A percentile compares a stretch with the other conserved stretches of the same genome.
Evolutionary conservation across 2,329 filamentous ascomycete genomes (phyloP).

Genomic region (Zopfia rhizophila): DNA sequence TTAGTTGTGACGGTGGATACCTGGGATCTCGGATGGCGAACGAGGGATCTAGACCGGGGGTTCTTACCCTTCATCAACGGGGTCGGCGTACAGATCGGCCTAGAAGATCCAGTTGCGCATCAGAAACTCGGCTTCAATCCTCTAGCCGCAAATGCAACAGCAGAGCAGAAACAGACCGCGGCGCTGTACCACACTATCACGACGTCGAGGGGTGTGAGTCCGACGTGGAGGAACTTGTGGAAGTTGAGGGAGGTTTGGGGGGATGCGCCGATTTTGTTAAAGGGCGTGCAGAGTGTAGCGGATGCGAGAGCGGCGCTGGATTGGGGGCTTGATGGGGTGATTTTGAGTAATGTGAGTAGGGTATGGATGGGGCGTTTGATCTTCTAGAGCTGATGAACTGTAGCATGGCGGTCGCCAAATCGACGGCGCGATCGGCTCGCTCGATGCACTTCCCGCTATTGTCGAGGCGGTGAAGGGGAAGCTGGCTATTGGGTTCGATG

Average conservation of each 20-base stretch:
- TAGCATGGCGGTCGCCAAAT: slow-evolving; percentile 66
- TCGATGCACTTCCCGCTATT: slow-evolving; percentile 60
- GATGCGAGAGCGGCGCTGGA: slow-evolving; percentile 58
- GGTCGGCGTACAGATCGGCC: slow-evolving; percentile 68
- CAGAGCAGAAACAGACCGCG: slow-evolving; percentile 21
- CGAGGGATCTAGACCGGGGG: slow-evolving; percentile 69
- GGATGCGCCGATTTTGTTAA: slow-evolving; percentile 24
- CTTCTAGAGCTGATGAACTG: not conserved
- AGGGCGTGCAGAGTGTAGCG: slow-evolving; percentile 49
- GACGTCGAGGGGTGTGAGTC: slow-evolving; percentile 21
- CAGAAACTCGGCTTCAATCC: slow-evolving; percentile 23
- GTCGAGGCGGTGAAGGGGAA: slow-evolving; percentile 54
- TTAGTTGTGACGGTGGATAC: slow-evolving; percentile 76
- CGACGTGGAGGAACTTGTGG: slow-evolving; percentile 21
- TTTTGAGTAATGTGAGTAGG: slow-evolving; percentile 62
- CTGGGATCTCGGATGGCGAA: slow-evolving; percentile 72
- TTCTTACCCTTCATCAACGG: slow-evolving; percentile 33
- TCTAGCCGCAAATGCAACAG: slow-evolving; percentile 19
- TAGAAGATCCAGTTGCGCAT: slow-evolving; percentile 68
- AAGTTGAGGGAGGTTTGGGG: slow-evolving; percentile 52
- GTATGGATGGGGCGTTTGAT: not conserved
- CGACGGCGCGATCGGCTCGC: slow-evolving; percentile 64
- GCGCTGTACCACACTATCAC: slow-evolving; percentile 23
- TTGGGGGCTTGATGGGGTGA: slow-evolving; percentile 51
- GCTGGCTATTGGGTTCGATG: slow-evolving; percentile 70